Evolutionary conservation across 1,284 basidiomycete species (phyloP).

Genomic region (Moesziomyces sp.): DNA sequence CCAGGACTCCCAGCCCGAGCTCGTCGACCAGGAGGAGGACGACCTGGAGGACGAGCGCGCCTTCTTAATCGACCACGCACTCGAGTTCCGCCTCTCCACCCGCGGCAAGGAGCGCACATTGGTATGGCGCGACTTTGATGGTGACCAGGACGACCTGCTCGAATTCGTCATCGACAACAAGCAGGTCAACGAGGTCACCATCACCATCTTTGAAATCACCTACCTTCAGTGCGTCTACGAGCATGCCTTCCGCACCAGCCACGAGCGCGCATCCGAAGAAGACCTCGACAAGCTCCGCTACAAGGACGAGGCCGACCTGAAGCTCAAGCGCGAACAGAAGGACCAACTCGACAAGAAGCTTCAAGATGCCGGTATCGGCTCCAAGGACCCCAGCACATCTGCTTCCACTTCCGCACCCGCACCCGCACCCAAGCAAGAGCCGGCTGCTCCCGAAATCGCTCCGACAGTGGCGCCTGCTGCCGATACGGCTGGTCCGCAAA

Average conservation of each 20-base stretch:
- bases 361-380: conserved; percentile 21
- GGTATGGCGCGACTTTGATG: conserved; percentile 77
- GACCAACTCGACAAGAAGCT: conserved; percentile 38
- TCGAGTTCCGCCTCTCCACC: conserved; percentile 75
- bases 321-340: conserved; percentile 23
- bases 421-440: conserved; percentile 7
- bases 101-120: conserved; percentile 54
- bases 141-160: conserved; percentile 75
- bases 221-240: conserved; percentile 95
- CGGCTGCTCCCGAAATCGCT: conserved; percentile 7
- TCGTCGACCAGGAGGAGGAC: conserved; percentile 87
- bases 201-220: conserved; percentile 87
- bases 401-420: conserved; percentile 1
- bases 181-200: conserved; percentile 81
- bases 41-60: conserved; percentile 88
- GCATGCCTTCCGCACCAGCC: conserved; percentile 60
- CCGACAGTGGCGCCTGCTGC: conserved; percentile 34
- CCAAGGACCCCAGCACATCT: neutral
- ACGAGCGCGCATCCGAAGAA: conserved; percentile 63
- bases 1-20: conserved; percentile 92
- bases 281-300: conserved; percentile 67
- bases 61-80: conserved; percentile 88
- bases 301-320: conserved; percentile 51
- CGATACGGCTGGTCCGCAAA: conserved; percentile 30
- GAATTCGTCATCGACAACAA: conserved; percentile 77